Base-by-base conservation (phyloP, 2,329 filamentous ascomycete genomes). In the Fusarium caatingaense region DNA sequence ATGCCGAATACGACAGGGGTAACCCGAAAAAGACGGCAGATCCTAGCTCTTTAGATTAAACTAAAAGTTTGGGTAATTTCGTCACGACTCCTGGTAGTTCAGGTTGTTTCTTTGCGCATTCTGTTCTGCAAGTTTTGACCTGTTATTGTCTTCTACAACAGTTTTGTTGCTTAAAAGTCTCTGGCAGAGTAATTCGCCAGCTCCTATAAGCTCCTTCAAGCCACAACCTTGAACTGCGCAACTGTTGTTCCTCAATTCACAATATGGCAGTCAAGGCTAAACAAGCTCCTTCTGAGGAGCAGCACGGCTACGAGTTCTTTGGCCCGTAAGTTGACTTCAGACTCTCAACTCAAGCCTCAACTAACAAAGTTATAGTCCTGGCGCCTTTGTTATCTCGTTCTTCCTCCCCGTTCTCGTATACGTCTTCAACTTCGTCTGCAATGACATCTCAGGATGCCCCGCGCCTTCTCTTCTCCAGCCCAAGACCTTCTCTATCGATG, bases 401-500 rank as follows among this genome's bases (percentile, higher is more conserved):
- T 90, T 91, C 60, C 88, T 98, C 1, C 95, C 95, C 0, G 65
- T 94, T 44, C 86, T 94, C 69, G 88, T 93, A 73, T 97, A 96
- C 81, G 78, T 90, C 74, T 91, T 95, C 77, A 87, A 90, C 48
- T 97, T 98, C 77, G 84, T 91, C 75, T 98, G 95, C 86, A 98
- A 98, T 82, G 94, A 98, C 79, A 84, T 97, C 69, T 91, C 93
- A 11, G 95, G 96, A 62, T 98, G 96, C 78, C 96, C 95, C 48
- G 91, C 93, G 5, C 93, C 94, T 6, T 93, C 92, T 6, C 85
- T 95, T 11, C 86, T 97, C 40, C 85, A 87, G 72, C 94, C 92
- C 32, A 89, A 87, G 60, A 91, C 88, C 11, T 82, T 97, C 64
- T 89, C 89, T 44, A 83, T 94, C 49, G 87, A 91, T 21, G 87